Evolutionary conservation across 768 basidiomycete genomes (phyloP).

Genomic region (Rhodocollybia butyracea): DNA sequence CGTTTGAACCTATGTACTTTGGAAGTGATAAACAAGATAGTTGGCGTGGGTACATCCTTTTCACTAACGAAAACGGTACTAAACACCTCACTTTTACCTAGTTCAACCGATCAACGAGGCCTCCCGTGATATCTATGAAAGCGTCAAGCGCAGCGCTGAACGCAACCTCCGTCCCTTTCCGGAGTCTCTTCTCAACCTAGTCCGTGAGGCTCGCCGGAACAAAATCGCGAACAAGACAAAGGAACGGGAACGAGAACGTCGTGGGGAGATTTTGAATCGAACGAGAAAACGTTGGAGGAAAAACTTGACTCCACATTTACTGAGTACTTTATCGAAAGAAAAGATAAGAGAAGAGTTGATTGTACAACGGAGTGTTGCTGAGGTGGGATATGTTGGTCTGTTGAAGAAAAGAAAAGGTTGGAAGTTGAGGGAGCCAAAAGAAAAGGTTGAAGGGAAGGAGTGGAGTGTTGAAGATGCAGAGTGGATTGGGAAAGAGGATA

Average conservation of each 20-base stretch:
- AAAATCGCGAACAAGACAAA: constrained; percentile 65
- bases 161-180: constrained; percentile 35
- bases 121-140: constrained; percentile 22
- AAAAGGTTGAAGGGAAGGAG: constrained; percentile 4
- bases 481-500: constrained; percentile 8
- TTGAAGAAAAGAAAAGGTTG: constrained; percentile 56
- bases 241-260: constrained; percentile 55
- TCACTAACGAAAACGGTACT: background rate
- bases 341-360: constrained; percentile 48
- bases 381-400: constrained; percentile 69
- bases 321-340: constrained; percentile 47
- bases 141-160: background rate
- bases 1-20: constrained; percentile 3
- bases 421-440: constrained; percentile 7
- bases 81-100: background rate
- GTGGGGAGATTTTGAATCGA: constrained; percentile 54
- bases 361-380: constrained; percentile 46
- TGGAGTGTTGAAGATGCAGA: constrained; percentile 12
- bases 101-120: constrained; percentile 38
- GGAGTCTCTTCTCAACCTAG: constrained; percentile 41
- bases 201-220: constrained; percentile 56
- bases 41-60: background rate
- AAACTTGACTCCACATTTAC: constrained; percentile 63
- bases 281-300: constrained; percentile 46
- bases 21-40: background rate